These are phyloP conservation scores for Alternaria triticimaculans DNA, from an alignment of 2,329 filamentous ascomycete genomes.

Conservation along the genomic window DNA sequence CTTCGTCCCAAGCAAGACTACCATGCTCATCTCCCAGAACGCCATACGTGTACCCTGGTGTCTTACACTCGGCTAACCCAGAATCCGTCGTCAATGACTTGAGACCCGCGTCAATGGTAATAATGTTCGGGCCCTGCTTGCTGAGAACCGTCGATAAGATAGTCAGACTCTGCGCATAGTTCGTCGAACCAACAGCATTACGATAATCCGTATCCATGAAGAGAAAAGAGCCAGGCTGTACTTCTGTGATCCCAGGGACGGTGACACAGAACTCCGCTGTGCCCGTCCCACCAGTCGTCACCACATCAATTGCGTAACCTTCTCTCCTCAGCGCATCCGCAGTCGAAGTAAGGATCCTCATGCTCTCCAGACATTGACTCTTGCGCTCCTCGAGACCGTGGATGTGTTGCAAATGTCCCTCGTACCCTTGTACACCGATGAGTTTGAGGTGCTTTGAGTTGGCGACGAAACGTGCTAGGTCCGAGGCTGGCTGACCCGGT, in stretches of 20 bases:
- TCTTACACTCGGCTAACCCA: constrained; percentile 57
- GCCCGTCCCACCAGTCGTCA: constrained; percentile 61
- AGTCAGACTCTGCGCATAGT: constrained; percentile 58
- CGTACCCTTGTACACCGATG: constrained; percentile 61
- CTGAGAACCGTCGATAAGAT: constrained; percentile 59
- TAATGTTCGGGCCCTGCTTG: constrained; percentile 52
- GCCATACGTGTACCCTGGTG: constrained; percentile 51
- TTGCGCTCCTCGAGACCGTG: constrained; percentile 54
- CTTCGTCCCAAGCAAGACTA: constrained; percentile 55
- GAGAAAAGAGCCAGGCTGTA: constrained; percentile 63
- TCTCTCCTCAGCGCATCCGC: constrained; percentile 51
- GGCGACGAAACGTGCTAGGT: constrained; percentile 51
- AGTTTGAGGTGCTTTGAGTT: constrained; percentile 50
- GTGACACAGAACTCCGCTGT: constrained; percentile 61
- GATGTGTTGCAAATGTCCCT: constrained; percentile 62
- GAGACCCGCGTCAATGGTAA: constrained; percentile 59
- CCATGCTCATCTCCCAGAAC: constrained; percentile 60
- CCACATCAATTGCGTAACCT: constrained; percentile 56
- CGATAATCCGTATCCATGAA: constrained; percentile 66
- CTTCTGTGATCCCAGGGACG: constrained; percentile 60
- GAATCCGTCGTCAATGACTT: constrained; percentile 62
- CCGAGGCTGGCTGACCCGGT: constrained; percentile 50
- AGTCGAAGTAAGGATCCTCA: constrained; percentile 54
- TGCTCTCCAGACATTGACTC: constrained; percentile 54
- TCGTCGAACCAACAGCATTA: constrained; percentile 56